Conservation (phyloP, 495 filamentous ascomycete species). For the Penicillium robsamsonii region DNA sequence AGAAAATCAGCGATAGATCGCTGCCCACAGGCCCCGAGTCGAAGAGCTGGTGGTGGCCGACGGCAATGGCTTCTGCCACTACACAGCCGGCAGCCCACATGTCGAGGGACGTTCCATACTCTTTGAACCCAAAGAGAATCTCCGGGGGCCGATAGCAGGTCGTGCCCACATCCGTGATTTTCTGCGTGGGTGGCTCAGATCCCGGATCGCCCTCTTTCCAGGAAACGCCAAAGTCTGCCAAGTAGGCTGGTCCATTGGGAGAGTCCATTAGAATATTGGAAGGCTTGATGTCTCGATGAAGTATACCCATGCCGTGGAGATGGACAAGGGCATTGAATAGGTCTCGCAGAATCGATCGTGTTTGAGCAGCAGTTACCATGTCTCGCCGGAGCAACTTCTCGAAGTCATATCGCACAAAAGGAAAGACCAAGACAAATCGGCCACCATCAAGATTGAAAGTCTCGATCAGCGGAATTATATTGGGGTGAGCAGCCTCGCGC, state of each 20-base stretch:
- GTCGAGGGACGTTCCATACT: slow-evolving; percentile 71
- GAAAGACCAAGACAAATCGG: slow-evolving; percentile 75
- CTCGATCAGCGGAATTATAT: slow-evolving; percentile 66
- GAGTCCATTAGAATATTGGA: slow-evolving; percentile 78
- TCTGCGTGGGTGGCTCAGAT: slow-evolving; percentile 63
- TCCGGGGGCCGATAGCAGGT: slow-evolving; percentile 89
- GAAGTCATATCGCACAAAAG: slow-evolving; percentile 74
- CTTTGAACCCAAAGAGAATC: slow-evolving; percentile 77
- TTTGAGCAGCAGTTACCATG: slow-evolving; percentile 43
- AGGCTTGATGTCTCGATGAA: slow-evolving; percentile 94
- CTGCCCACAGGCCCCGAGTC: slow-evolving; percentile 85
- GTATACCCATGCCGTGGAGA: slow-evolving; percentile 70
- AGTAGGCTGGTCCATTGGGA: slow-evolving; percentile 64
- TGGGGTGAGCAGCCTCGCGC: slow-evolving; percentile 40
- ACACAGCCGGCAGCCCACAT: slow-evolving; percentile 89
- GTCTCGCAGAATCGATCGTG: slow-evolving; percentile 54
- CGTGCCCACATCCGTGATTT: slow-evolving; percentile 91
- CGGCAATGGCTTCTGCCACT: slow-evolving; percentile 60
- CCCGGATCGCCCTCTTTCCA: slow-evolving; percentile 64
- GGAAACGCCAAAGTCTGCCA: slow-evolving; percentile 90
- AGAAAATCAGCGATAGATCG: slow-evolving; percentile 84
- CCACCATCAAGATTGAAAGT: slow-evolving; percentile 70
- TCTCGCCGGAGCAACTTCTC: slow-evolving; percentile 55
- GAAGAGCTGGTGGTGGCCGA: slow-evolving; percentile 61
- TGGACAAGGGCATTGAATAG: slow-evolving; percentile 71